Evolutionary conservation across 1,139 yeast genomes (phyloP).

Genomic region (Taiozyma onychis): DNA sequence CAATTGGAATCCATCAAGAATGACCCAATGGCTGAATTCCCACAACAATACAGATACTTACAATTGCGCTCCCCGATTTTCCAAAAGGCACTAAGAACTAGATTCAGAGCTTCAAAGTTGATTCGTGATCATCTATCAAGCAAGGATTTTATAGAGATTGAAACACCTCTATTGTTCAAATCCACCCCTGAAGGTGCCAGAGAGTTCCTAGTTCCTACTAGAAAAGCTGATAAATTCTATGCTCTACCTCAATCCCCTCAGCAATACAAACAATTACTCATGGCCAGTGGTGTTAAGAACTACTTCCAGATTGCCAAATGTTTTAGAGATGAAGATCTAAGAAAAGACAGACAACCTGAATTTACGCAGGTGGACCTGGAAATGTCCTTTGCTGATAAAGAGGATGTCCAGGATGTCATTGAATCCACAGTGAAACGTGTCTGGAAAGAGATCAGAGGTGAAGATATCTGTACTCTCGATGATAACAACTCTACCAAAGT

Average conservation of each 20-base stretch:
- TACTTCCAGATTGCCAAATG: conserved; percentile 92
- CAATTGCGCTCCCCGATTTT: conserved; percentile 63
- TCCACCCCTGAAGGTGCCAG: conserved; percentile 98
- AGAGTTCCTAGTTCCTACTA: conserved; percentile 90
- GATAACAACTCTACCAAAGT: conserved; percentile 22
- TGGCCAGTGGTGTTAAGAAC: conserved; percentile 86
- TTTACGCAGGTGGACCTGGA: conserved; percentile 95
- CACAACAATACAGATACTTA: conserved; percentile 74
- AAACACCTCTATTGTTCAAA: conserved; percentile 88
- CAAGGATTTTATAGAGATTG: conserved; percentile 66
- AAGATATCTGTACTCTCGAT: conserved; percentile 22
- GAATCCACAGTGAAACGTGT: conserved; percentile 49
- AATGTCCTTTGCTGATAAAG: conserved; percentile 72
- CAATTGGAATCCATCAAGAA: conserved; percentile 58
- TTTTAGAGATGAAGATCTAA: conserved; percentile 90
- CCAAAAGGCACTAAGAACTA: conserved; percentile 52
- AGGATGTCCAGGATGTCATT: conserved; percentile 63
- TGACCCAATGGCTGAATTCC: conserved; percentile 46
- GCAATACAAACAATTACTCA: conserved; percentile 87
- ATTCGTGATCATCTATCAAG: conserved; percentile 49
- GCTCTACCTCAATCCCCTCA: conserved; percentile 98
- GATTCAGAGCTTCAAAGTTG: conserved; percentile 55
- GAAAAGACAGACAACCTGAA: conserved; percentile 96
- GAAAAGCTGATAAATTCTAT: conserved; percentile 58
- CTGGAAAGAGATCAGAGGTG: conserved; percentile 43